Base-by-base conservation (phyloP, 441 rosid genomes). In the Francoa sonchifolia region DNA sequence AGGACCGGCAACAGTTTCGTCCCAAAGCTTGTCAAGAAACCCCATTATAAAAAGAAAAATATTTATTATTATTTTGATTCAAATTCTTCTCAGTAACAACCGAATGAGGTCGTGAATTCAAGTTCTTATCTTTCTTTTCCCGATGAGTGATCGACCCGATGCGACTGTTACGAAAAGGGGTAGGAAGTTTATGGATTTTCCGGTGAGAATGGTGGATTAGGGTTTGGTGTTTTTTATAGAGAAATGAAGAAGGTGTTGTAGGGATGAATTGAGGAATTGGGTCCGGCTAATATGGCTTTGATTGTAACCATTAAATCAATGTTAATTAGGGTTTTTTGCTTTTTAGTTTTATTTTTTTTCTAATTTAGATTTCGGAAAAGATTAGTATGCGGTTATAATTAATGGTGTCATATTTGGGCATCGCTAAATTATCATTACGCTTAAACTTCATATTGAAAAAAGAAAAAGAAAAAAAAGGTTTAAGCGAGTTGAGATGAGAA, bases 1-100 rank as follows among this genome's bases (percentile, higher is more conserved):
- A 0, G 97, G 95, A 19, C 97, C 95, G 16, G 93, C 93, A n/a
- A 87, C 67, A 26, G 93, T 83, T 68, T 87, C 95, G 69, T 87
- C 93, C 97, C 97, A 87, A 8, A 87, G 67, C 59, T 76, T 76
- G 53, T 83, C 74, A 26, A 80, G 78, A 9, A 87, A 68, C 23
- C 87, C 79, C 95, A 87, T 85, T 25, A 2, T 29, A 19, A 7
- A 1, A 9, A 39, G 11, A 7, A 1, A 9, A 39, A 8, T 16
- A 5, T 20, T 9, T 27, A 18, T 16, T 6, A 13, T 4, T 19
- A 44, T 47, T 13, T 32, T 14, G 21, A 19, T 8, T 33, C 12
- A 3, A 23, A 13, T 36, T 33, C 45, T 39, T 55, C 74, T 60
- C 30, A 52, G 39, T 52, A 73, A 73, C 80, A 73, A 66, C 66